A percentile compares a stretch with the other conserved stretches of the same genome.
Conservation (phyloP, 2,329 filamentous ascomycete genomes). For the Epichloe hybrida region DNA sequence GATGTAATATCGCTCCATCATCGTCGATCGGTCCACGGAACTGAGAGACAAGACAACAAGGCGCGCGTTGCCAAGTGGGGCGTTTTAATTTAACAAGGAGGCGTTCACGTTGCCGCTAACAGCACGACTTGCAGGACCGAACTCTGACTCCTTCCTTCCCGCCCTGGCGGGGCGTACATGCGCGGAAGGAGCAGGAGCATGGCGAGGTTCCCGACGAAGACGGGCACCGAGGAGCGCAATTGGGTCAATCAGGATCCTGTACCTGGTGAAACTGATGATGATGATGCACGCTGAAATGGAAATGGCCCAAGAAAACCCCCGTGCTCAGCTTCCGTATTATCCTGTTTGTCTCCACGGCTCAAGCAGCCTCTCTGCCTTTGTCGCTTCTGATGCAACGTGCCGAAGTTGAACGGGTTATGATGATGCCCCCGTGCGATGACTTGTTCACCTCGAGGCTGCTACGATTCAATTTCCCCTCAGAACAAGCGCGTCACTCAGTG, state of each 20-base stretch:
- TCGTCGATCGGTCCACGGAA: not conserved
- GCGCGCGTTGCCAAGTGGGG: not conserved
- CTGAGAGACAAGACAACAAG: not conserved
- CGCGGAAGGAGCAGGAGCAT: not conserved
- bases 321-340: not conserved
- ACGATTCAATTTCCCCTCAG: too few species aligned
- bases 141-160: too few species aligned
- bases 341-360: not conserved
- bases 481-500: too few species aligned
- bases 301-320: too few species aligned
- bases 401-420: not conserved
- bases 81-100: not conserved
- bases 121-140: too few species aligned
- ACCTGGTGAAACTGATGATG: not conserved
- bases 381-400: not conserved
- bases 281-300: not conserved
- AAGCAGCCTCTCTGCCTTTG: not conserved
- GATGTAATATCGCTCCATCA: not conserved
- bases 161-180: not conserved
- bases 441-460: too few species aligned
- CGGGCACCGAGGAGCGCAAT: not conserved
- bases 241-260: not conserved
- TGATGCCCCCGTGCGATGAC: not conserved
- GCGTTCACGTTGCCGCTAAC: not conserved
- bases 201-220: not conserved